Base-by-base conservation (phyloP, 768 basidiomycete species). In the Kwoniella botswanensis region DNA sequence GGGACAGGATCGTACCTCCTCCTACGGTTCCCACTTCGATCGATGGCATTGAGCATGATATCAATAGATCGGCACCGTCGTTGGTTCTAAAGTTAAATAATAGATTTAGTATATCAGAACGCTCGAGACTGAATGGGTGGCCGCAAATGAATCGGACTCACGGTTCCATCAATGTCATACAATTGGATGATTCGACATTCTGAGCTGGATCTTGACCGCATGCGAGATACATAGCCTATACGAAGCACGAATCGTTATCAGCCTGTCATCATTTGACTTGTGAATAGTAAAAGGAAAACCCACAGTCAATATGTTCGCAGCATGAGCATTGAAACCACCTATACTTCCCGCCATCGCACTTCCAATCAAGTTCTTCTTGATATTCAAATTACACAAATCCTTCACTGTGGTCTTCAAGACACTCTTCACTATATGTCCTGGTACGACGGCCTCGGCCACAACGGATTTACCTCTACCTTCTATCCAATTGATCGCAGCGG, bases 401-500 rank as follows among this genome's bases (percentile, higher is more conserved):
- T 88, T 89, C 18, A 98, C 94, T 10, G 92, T 97, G 57, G 97
- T 98, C 90, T 98, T 99, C 77, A 99, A 85, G 74, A 99, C 94
- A 46, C 85, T 87, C 87, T 90, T 90, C 68, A 99, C 94, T 44
- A 94, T 86, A 74, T 89, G 89, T 0, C 95, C 95, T 0, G 96
- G 92, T 42, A 99, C 85, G 59, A 98, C 88, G 2, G 95, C 94
- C 85, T 99, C 96, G 0, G 94, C 96, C 60, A 98, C 95, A 21
- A 99, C 92, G 65, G 92, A 92, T 91, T 99, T 99, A 26, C 97
- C 97, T 53, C 97, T 87, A 1, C 97, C 97, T 85, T 98, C 96
- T 73, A 98, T 98, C 97, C 97, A 99, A 85, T 98, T 99, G 85
- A 99, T 97, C 56, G 97, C 97, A 11, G 97, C 93, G 0, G 97